These are phyloP conservation scores for Lathyrus aphaca DNA, from an alignment of 306 rosid genomes.

Conservation along the genomic window DNA sequence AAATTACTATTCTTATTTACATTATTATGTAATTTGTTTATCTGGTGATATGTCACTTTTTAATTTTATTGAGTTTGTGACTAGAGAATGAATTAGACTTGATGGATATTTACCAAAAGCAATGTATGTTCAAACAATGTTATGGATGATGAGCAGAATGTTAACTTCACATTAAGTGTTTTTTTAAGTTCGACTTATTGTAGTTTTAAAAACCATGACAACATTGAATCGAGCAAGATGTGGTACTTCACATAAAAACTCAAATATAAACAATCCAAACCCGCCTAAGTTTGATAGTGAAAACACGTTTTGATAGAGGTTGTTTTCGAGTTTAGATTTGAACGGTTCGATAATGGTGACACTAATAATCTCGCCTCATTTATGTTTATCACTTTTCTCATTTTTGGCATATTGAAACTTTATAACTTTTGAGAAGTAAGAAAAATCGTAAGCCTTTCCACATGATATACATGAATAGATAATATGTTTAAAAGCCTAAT, in stretches of 20 bases:
- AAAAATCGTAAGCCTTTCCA: background rate
- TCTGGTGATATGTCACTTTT: background rate
- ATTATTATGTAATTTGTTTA: background rate
- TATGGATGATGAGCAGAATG: background rate
- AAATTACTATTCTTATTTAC: background rate
- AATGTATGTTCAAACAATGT: background rate
- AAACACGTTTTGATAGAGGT: too few species aligned
- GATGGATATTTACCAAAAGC: background rate
- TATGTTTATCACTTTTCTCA: background rate
- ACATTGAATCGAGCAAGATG: too few species aligned
- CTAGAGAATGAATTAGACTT: slow-evolving; percentile 2
- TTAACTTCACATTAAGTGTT: background rate
- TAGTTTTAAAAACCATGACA: background rate
- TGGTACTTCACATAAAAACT: too few species aligned
- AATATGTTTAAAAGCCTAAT: background rate
- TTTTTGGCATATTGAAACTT: background rate
- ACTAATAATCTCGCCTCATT: too few species aligned
- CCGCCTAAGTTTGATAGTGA: too few species aligned
- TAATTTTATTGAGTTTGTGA: background rate
- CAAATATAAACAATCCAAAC: too few species aligned
- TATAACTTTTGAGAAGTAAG: background rate
- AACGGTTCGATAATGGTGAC: too few species aligned
- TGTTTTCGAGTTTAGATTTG: too few species aligned
- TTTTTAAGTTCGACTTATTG: background rate
- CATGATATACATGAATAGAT: background rate